Conservation (phyloP, 2,329 filamentous ascomycete genomes). For the Cladophialophora carrionii region DNA sequence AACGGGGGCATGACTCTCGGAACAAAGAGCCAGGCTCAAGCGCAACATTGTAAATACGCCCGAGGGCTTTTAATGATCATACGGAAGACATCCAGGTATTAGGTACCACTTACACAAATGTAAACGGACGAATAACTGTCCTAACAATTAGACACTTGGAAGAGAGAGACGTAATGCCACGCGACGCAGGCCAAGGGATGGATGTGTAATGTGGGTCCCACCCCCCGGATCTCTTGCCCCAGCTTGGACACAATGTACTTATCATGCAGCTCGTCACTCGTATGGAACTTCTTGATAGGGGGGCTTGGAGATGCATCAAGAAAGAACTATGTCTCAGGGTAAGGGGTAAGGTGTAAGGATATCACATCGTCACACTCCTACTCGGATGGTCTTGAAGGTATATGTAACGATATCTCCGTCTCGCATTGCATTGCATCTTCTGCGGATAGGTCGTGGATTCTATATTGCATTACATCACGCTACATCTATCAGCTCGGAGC, state of each 20-base stretch:
- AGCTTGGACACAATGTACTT: background rate
- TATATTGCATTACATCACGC: background rate
- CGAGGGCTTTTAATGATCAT: background rate
- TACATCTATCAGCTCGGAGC: background rate
- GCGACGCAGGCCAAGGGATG: background rate
- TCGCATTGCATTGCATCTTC: background rate
- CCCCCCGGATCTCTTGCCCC: background rate
- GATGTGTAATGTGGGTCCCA: background rate
- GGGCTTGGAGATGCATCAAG: background rate
- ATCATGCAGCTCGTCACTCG: background rate
- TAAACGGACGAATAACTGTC: background rate
- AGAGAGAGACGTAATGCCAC: background rate
- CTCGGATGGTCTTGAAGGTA: no score
- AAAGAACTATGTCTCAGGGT: background rate
- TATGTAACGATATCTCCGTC: background rate
- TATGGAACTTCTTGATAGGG: background rate
- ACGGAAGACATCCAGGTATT: background rate
- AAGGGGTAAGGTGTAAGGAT: no score
- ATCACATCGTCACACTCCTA: no score
- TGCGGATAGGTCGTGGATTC: background rate
- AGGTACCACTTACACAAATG: background rate
- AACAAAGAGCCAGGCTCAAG: background rate
- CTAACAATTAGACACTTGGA: background rate
- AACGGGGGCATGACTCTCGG: background rate
- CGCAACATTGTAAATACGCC: background rate